These are phyloP conservation scores for Emydomyces testavorans DNA, from an alignment of 2,329 filamentous ascomycete species.

Conservation along the genomic window DNA sequence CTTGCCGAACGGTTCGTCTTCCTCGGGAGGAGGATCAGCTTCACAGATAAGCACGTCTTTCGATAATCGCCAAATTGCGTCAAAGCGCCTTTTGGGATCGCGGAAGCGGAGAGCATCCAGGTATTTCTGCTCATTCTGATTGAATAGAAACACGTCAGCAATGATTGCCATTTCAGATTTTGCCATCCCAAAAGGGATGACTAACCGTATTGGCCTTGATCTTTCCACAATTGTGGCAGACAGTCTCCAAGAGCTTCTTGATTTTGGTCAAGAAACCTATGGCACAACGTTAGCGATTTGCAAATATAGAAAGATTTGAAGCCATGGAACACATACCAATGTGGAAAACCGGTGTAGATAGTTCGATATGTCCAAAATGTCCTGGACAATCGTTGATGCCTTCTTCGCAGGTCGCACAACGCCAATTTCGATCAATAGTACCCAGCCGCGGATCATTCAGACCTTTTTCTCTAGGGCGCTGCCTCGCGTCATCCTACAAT, in stretches of 20 bases:
- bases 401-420: conserved; percentile 93
- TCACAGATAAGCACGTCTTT: conserved; percentile 81
- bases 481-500: conserved; percentile 67
- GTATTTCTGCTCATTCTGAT: conserved; percentile 74
- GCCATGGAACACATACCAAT: conserved; percentile 42
- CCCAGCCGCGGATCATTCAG: conserved; percentile 93
- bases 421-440: conserved; percentile 89
- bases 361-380: conserved; percentile 97
- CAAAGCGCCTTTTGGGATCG: conserved; percentile 90
- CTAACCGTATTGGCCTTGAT: conserved; percentile 96
- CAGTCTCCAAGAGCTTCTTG: conserved; percentile 97
- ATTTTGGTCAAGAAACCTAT: conserved; percentile 93
- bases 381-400: conserved; percentile 92
- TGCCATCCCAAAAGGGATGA: conserved; percentile 52
- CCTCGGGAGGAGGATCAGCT: conserved; percentile 57
- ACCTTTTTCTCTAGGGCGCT: conserved; percentile 79
- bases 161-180: conserved; percentile 39
- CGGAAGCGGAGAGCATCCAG: conserved; percentile 68
- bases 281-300: conserved; percentile 20
- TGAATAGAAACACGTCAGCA: conserved; percentile 34
- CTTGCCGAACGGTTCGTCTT: conserved; percentile 58
- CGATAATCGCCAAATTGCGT: conserved; percentile 81
- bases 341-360: conserved; percentile 92
- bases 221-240: conserved; percentile 98
- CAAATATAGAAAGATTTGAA: neutral